Evolutionary conservation across 768 basidiomycete genomes (phyloP), one percentile per base, ranked within the genome.

Genomic region (Gymnopilus dilepis): DNA sequence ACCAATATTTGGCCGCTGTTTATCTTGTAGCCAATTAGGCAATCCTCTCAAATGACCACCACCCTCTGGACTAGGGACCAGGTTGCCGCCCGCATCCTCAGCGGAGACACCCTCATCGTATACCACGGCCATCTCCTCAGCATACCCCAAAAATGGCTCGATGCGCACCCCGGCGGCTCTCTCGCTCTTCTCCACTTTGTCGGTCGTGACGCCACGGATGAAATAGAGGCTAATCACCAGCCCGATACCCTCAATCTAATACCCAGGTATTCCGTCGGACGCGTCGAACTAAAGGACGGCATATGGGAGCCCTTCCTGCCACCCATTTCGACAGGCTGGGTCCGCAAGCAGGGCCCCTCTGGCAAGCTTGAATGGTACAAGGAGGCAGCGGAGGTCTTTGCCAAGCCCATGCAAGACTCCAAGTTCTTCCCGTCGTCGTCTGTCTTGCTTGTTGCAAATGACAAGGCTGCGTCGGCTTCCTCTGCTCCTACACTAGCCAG

Each of bases 171-270:
- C 0, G 97, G 97, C 42, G 95, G 97, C 38, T 74, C 85, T 4
- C 88, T 98, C 51, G 84, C 95, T 13, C 86, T 99, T 59, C 86
- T 97, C 24, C 97, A 99, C 76, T 98, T 95, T 69, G 88, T 98
- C 41, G 97, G 97, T 3, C 84, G 97, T 58, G 96, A 99, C 72
- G 96, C 97, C 0, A 86, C 93, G 0, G 92, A 97, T 77, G 97
- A 99, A 74, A 92, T 99, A 33, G 86, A 93, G 63, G 97, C 95
- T 21, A 98, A 92, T 77, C 97, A 99, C 72, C 80, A 81, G 6
- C 82, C 85, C 37, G 74, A 82, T 47, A 86, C 82, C 51, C 78
- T 87, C 56, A 74, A 77, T 9, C 78, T 84, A 59, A 81, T 95
- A 64, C 73, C 79, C 19, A 80, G 79, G 12, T 97, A 88, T 70